These are phyloP conservation scores for Dillenia turbinata DNA, from an alignment of 164 flowering plant species.

Conservation along the genomic window DNA sequence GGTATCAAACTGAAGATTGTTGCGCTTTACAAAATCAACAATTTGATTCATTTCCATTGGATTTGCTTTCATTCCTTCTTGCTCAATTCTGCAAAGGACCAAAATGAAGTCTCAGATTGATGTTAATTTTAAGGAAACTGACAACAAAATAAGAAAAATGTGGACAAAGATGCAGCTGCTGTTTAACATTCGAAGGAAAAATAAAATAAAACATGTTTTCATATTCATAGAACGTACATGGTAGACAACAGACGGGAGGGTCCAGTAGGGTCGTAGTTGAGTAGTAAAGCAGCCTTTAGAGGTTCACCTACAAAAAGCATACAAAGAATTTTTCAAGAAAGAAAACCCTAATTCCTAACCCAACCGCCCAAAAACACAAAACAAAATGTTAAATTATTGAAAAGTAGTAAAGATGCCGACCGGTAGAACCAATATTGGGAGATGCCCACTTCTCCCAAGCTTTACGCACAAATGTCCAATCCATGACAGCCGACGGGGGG, in stretches of 20 bases:
- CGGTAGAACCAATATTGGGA: conserved; percentile 54
- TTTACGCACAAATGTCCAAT: conserved; percentile 46
- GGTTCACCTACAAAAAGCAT: conserved; percentile 47
- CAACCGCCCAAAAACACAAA: neutral
- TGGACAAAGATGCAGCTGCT: neutral
- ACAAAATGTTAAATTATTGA: neutral
- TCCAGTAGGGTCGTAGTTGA: conserved; percentile 79
- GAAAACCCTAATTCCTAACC: too few species aligned
- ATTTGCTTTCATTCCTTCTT: conserved; percentile 43
- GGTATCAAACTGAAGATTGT: conserved; percentile 40
- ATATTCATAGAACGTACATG: conserved; percentile 43
- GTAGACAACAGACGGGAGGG: conserved; percentile 80
- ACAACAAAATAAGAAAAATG: neutral
- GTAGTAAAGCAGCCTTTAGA: conserved; percentile 76
- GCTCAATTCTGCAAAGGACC: conserved; percentile 41
- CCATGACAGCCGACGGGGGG: conserved; percentile 37
- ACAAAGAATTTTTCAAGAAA: neutral
- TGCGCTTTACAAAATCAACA: conserved; percentile 37
- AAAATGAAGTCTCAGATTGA: neutral
- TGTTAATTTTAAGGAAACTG: neutral
- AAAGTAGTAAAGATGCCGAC: conserved; percentile 23
- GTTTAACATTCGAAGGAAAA: neutral
- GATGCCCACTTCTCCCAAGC: conserved; percentile 89
- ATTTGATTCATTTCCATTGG: conserved; percentile 46
- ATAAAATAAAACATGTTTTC: neutral